Evolutionary conservation across 2,329 filamentous ascomycete species (phyloP), one percentile per base, ranked within the genome.

Genomic region (Bipolaris bicolor): DNA sequence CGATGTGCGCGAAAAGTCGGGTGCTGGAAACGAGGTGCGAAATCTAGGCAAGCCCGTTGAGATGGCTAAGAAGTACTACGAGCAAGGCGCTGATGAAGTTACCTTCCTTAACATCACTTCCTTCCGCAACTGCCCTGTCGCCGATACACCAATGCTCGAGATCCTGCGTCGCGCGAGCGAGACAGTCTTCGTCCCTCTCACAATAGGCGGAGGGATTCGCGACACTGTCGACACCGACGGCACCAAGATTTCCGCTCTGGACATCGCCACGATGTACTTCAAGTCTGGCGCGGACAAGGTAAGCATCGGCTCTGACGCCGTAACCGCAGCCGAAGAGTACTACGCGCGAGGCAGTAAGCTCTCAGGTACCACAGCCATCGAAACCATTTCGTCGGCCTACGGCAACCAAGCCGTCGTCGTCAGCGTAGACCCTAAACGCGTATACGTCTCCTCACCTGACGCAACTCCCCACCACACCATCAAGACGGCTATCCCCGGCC

Each of bases 81-180:
- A 96, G 72, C 92, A 97, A 79, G 95, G 95, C 58, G 93, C 95
- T 11, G 95, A 99, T 77, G 95, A 99, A 79, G 86, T 99, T 54
- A 97, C 94, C 0, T 99, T 99, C 78, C 84, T 99, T 66, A 99
- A 99, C 83, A 99, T 99, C 73, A 99, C 94, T 1, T 95, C 90
- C 18, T 99, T 99, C 85, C 89, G 95, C 61, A 95, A 98, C 80
- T 96, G 92, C 64, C 95, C 95, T 7, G 79, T 98, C 11, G 91
- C 89, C 64, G 95, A 99, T 79, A 82, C 93, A 3, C 95, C 95
- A 7, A 99, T 99, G 95, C 87, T 99, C 49, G 94, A 99, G 79
- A 88, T 99, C 52, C 82, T 99, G 46, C 87, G 92, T 46, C 86
- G 87, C 64, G 92, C 94, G 0, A 95, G 93, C 9, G 86, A 92